These are phyloP conservation scores for Aspergillus sp. DNA, from an alignment of 2,329 filamentous ascomycete genomes.

Conservation along the genomic window DNA sequence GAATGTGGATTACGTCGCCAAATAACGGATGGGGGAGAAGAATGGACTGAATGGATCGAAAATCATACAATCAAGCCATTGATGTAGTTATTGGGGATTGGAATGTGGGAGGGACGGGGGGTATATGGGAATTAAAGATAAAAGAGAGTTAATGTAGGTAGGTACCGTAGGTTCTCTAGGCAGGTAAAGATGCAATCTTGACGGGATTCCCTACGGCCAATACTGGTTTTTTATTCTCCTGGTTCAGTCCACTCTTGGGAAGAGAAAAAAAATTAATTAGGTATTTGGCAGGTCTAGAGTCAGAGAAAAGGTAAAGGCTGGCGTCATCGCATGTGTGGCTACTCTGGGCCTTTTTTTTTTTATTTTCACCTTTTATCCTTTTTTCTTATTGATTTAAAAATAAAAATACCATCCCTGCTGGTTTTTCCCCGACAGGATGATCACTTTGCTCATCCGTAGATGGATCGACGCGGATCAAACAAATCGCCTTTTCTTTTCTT, in stretches of 20 bases:
- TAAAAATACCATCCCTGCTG: not conserved
- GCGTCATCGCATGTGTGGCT: conserved; percentile 5
- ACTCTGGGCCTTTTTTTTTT: not conserved
- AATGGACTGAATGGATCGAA: too few species aligned
- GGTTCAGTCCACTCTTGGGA: too few species aligned
- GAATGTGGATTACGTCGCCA: too few species aligned
- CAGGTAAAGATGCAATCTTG: not conserved
- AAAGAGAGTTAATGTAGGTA: too few species aligned
- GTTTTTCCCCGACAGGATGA: not conserved
- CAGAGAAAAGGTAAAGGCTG: conserved; percentile 1
- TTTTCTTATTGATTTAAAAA: not conserved
- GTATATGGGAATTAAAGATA: too few species aligned
- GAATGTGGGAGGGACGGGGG: too few species aligned
- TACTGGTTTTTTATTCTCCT: too few species aligned
- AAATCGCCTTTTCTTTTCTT: not conserved
- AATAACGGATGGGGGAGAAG: too few species aligned
- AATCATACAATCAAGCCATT: too few species aligned
- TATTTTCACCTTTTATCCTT: not conserved
- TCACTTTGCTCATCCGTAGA: not conserved
- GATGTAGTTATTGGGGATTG: too few species aligned
- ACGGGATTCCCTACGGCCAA: not conserved
- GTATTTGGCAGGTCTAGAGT: not conserved
- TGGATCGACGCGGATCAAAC: conserved; percentile 4
- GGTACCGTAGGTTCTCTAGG: not conserved
- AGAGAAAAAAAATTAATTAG: too few species aligned